Percentiles rank a stretch among this genome's conserved stretches.
phyloP scores from a whole-genome alignment of 768 basidiomycete species.

The Boletus pseudo-olivaceus region DNA sequence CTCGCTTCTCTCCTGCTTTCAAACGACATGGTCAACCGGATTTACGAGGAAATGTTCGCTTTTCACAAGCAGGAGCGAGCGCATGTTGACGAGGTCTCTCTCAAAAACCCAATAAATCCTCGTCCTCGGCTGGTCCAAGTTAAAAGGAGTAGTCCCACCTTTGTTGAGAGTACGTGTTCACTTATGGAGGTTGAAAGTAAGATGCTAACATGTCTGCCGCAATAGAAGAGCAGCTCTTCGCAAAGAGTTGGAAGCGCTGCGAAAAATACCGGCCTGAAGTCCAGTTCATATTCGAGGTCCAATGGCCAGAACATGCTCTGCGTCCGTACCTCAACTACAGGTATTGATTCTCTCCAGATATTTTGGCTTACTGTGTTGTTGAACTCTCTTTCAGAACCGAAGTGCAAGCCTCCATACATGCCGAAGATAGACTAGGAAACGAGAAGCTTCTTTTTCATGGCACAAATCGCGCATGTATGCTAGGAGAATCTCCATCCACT shows the following conservation, averaged over 20 bases:
- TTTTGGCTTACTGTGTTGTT: neutral
- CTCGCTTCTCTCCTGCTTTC: neutral
- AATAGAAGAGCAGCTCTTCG: slow-evolving; percentile 8
- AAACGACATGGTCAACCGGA: neutral
- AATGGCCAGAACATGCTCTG: slow-evolving; percentile 11
- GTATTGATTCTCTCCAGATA: neutral
- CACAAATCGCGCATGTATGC: slow-evolving; percentile 13
- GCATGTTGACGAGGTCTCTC: neutral
- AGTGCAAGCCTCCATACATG: slow-evolving; percentile 4
- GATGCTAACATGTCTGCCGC: neutral
- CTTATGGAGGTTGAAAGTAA: too few relatives aligned
- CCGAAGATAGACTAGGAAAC: slow-evolving; percentile 8
- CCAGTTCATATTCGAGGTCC: slow-evolving; percentile 10
- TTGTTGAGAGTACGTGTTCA: slow-evolving; percentile 6
- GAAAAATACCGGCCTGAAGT: slow-evolving; percentile 9
- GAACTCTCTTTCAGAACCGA: neutral
- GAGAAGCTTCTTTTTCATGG: slow-evolving; percentile 12
- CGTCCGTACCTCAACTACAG: slow-evolving; percentile 10
- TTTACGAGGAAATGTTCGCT: neutral
- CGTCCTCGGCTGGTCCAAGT: slow-evolving; percentile 10
- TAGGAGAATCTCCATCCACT: slow-evolving; percentile 12
- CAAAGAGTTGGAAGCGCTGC: slow-evolving; percentile 10
- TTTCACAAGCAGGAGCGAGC: neutral
- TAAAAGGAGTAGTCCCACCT: neutral
- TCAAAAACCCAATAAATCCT: neutral